These are phyloP conservation scores for Recurvomyces mirabilis DNA, from an alignment of 495 filamentous ascomycete genomes.

Conservation along the genomic window DNA sequence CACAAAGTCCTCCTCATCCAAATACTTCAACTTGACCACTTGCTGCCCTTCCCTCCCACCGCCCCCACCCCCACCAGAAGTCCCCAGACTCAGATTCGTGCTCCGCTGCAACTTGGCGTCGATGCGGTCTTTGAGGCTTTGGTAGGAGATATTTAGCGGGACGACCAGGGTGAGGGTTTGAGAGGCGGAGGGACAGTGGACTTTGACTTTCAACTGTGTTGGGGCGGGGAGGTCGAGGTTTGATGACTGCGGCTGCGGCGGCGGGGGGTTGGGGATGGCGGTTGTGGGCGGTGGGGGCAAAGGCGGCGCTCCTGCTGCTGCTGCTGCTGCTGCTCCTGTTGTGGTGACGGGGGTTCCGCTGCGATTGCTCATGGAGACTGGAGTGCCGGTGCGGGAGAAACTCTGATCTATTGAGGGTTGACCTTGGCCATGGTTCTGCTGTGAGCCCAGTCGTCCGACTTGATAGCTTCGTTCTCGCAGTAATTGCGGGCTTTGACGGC, in stretches of 20 bases:
- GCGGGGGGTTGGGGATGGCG: not conserved
- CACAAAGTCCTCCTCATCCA: constrained; percentile 87
- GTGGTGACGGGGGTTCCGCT: constrained; percentile 2
- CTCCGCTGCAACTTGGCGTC: constrained; percentile 83
- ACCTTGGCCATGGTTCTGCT: too few species aligned
- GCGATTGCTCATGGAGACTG: too few species aligned
- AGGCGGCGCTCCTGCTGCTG: constrained; percentile 4
- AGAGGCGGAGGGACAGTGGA: constrained; percentile 66
- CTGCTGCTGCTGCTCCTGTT: constrained; percentile 16
- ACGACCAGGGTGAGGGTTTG: constrained; percentile 81
- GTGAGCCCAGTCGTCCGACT: too few species aligned
- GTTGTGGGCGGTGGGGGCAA: not conserved
- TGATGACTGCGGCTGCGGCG: constrained; percentile 7
- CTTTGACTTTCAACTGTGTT: constrained; percentile 83
- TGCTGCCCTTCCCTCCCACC: not conserved
- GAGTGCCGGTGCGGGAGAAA: not conserved
- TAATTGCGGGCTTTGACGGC: constrained; percentile 2
- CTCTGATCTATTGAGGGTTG: not conserved
- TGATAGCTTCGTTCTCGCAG: constrained; percentile 2
- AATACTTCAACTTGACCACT: constrained; percentile 71
- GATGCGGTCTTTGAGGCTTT: constrained; percentile 88
- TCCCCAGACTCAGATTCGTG: constrained; percentile 69
- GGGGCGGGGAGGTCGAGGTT: too few species aligned
- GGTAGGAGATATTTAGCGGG: constrained; percentile 82
- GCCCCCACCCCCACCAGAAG: too few species aligned